phyloP scores from a whole-genome alignment of 352 stramenopile species.

The Pythium graminicola region DNA sequence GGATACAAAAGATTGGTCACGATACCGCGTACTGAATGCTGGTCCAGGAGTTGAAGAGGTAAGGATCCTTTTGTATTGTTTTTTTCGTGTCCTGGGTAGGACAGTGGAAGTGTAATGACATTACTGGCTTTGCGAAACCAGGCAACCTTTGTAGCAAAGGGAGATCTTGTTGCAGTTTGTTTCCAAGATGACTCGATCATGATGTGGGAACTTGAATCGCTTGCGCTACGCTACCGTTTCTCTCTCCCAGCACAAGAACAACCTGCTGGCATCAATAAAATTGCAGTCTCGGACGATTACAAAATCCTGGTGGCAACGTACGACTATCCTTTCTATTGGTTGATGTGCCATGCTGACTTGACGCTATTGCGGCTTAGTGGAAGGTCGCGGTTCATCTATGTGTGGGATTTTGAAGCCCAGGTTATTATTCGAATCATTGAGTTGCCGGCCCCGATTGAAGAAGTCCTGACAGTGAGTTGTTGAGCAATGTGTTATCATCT shows the following conservation, averaged over 20 bases:
- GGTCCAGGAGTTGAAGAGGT: conserved; percentile 55
- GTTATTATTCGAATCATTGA: conserved; percentile 84
- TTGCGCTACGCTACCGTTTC: conserved; percentile 69
- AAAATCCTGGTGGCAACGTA: conserved; percentile 76
- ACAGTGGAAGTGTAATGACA: too few relatives aligned
- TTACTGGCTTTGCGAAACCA: conserved; percentile 1
- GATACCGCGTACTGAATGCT: conserved; percentile 73
- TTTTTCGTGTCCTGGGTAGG: too few relatives aligned
- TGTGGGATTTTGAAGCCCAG: conserved; percentile 80
- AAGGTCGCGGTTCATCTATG: conserved; percentile 67
- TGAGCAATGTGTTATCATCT: neutral
- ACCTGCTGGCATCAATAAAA: conserved; percentile 51
- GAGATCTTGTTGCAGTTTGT: conserved; percentile 67
- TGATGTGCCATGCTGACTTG: neutral
- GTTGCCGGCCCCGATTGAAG: conserved; percentile 58
- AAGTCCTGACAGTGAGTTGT: conserved; percentile 47
- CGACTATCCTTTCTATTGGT: neutral
- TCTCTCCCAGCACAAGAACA: conserved; percentile 54
- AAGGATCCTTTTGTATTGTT: neutral
- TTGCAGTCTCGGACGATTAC: conserved; percentile 69
- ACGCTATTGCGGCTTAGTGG: conserved; percentile 30
- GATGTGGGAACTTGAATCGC: conserved; percentile 79
- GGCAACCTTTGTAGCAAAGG: conserved; percentile 50
- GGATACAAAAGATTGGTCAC: conserved; percentile 80
- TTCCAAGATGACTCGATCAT: conserved; percentile 83